Evolutionary conservation across 176 grass and related monocot species (phyloP).

Genomic region (Rhynchospora tenuis): DNA sequence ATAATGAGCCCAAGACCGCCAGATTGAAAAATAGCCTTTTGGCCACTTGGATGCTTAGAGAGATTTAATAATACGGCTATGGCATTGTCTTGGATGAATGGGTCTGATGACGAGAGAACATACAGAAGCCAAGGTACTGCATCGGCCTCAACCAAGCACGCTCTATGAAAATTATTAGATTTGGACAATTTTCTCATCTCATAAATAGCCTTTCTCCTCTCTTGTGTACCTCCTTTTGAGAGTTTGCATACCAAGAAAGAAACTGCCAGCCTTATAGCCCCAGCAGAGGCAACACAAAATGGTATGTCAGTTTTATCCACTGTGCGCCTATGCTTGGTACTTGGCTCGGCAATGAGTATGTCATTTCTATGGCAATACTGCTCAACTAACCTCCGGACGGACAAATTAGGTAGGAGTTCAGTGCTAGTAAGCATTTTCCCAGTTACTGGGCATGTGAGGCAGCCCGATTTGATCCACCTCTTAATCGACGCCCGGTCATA

Average conservation of each 20-base stretch:
- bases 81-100: constrained; percentile 48
- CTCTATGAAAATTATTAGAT: constrained; percentile 56
- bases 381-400: constrained; percentile 47
- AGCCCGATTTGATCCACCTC: constrained; percentile 64
- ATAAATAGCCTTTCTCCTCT: constrained; percentile 48
- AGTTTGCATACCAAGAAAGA: constrained; percentile 44
- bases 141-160: constrained; percentile 59
- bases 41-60: constrained; percentile 57
- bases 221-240: constrained; percentile 16
- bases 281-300: constrained; percentile 26
- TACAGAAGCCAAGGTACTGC: constrained; percentile 70
- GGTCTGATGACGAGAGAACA: constrained; percentile 40
- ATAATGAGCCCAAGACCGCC: constrained; percentile 55
- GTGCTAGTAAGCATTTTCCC: constrained; percentile 46
- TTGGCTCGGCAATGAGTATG: constrained; percentile 28
- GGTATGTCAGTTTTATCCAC: constrained; percentile 41
- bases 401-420: constrained; percentile 59
- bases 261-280: constrained; percentile 31
- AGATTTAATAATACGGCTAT: constrained; percentile 55
- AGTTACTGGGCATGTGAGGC: constrained; percentile 64
- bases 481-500: constrained; percentile 77
- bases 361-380: constrained; percentile 40
- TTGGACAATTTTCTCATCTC: constrained; percentile 74
- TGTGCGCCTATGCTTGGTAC: constrained; percentile 34
- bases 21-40: constrained; percentile 40